phyloP scores from a whole-genome alignment of 73 alveolate genomes.

The Paramecium sexaurelia region DNA sequence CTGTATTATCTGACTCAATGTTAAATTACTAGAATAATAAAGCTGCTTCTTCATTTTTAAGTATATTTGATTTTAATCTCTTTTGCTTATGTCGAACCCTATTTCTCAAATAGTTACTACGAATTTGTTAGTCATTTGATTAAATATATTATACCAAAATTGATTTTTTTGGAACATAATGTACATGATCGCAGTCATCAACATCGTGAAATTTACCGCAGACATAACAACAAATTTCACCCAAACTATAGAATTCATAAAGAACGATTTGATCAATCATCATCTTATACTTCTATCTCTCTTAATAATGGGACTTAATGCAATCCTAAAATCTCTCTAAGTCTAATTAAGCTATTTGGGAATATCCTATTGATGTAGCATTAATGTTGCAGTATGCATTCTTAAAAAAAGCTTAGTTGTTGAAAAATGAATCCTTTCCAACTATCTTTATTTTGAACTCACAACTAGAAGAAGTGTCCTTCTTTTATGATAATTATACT shows the following conservation, averaged over 20 bases:
- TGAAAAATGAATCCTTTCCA: background rate
- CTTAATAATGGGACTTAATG: background rate
- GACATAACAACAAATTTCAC: background rate
- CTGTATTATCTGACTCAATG: background rate
- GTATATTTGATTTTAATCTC: background rate
- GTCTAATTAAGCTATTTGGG: background rate
- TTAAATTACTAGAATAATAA: background rate
- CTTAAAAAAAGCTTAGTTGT: background rate
- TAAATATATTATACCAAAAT: background rate
- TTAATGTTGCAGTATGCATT: background rate
- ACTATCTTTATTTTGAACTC: background rate
- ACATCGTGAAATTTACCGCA: constrained; percentile 22
- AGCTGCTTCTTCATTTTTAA: constrained; percentile 8
- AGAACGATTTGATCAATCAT: background rate
- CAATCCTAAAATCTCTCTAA: background rate
- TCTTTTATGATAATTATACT: background rate
- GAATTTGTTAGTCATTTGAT: background rate
- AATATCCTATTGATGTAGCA: constrained; percentile 4
- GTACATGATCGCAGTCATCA: constrained; percentile 16
- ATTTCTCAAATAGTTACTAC: background rate
- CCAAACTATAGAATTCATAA: background rate
- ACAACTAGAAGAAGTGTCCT: background rate
- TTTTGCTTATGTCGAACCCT: background rate
- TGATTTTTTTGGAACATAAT: constrained; percentile 26
- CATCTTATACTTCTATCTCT: constrained; percentile 40